Percentiles rank a stretch among this genome's conserved stretches.
Conservation (phyloP, 2,329 filamentous ascomycete species). For the Tolypocladium amazonense region DNA sequence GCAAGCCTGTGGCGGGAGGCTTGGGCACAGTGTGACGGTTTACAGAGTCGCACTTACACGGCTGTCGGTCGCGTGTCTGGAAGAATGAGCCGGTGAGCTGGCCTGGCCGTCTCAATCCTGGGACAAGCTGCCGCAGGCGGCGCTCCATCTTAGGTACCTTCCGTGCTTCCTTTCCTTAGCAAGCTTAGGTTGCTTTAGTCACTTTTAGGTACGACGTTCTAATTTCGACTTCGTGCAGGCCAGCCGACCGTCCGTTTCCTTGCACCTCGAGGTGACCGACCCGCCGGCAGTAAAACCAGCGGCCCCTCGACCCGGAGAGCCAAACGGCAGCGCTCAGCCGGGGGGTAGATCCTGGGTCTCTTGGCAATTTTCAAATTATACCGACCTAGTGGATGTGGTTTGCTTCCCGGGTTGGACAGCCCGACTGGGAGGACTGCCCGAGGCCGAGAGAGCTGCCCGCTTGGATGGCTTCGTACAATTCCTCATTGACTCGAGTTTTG, state of each 20-base stretch:
- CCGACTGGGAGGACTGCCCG: background rate
- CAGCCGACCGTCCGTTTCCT: background rate
- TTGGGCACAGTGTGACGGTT: background rate
- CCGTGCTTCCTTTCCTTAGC: too few species aligned
- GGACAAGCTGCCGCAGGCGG: background rate
- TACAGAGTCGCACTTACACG: background rate
- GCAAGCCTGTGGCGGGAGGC: background rate
- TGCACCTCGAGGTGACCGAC: background rate
- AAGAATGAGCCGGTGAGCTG: background rate
- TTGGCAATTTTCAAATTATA: background rate
- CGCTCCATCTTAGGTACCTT: too few species aligned
- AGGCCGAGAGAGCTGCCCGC: background rate
- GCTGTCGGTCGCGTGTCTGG: background rate
- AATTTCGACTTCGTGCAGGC: background rate
- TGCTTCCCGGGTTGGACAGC: background rate
- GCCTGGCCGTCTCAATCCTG: background rate
- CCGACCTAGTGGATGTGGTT: too few species aligned
- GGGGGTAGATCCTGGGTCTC: background rate
- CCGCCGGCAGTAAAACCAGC: background rate
- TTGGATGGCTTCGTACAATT: background rate
- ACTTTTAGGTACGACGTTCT: background rate
- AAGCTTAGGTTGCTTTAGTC: too few species aligned
- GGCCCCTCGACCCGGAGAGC: background rate
- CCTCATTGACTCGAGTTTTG: background rate
- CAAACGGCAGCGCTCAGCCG: background rate